A percentile compares a stretch with the other conserved stretches of the same genome.
phyloP scores from a whole-genome alignment of 306 rosid genomes.

The Dryas octopetala region DNA sequence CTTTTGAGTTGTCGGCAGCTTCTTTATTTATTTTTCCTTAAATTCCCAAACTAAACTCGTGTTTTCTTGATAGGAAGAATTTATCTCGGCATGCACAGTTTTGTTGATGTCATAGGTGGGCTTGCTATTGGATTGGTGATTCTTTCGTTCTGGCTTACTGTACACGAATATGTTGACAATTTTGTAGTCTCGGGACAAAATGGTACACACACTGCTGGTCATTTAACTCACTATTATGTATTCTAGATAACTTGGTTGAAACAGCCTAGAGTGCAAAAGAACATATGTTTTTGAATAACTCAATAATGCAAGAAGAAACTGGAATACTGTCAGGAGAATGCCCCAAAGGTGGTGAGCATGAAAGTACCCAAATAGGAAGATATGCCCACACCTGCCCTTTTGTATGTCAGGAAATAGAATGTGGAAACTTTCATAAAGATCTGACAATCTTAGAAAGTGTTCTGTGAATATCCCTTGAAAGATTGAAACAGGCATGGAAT shows the following conservation, averaged over 20 bases:
- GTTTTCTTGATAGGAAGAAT: slow-evolving; percentile 71
- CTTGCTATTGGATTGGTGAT: slow-evolving; percentile 61
- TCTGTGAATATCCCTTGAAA: not conserved
- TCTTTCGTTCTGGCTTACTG: slow-evolving; percentile 78
- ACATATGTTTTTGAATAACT: slow-evolving; percentile 2
- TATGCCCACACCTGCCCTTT: not conserved
- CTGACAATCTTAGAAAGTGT: not conserved
- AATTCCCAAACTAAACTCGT: slow-evolving; percentile 23
- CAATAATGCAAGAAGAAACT: not conserved
- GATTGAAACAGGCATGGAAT: not conserved
- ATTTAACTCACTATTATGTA: not conserved
- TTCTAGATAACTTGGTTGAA: slow-evolving; percentile 3
- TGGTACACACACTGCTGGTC: slow-evolving; percentile 48
- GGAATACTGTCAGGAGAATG: not conserved
- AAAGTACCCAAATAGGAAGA: not conserved
- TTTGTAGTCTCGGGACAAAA: slow-evolving; percentile 80
- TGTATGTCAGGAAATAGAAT: not conserved
- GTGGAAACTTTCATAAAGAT: not conserved
- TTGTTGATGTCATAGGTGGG: slow-evolving; percentile 74
- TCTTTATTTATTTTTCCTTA: slow-evolving; percentile 23
- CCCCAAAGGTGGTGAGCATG: not conserved
- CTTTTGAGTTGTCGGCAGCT: slow-evolving; percentile 9
- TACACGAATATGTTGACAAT: slow-evolving; percentile 58
- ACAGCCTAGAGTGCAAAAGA: not conserved
- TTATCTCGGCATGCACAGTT: slow-evolving; percentile 97